phyloP scores from a whole-genome alignment of 2,329 filamentous ascomycete genomes.

The Teratosphaeria viscida region DNA sequence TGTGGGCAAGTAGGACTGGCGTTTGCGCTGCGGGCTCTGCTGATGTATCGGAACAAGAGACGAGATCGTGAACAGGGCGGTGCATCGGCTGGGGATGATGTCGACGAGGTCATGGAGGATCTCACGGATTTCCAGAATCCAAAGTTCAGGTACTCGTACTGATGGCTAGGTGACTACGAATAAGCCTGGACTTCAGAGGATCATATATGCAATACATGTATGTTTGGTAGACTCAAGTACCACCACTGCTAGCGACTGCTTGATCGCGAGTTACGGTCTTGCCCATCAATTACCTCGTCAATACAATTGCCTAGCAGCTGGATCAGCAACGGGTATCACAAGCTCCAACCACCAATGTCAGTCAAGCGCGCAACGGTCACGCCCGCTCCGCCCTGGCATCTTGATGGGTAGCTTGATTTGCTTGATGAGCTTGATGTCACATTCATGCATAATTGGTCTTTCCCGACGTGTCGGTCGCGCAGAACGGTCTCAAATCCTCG shows the following conservation, averaged over 20 bases:
- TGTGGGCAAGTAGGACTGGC: conserved; percentile 32
- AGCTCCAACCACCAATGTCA: too few relatives aligned
- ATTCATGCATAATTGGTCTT: not conserved
- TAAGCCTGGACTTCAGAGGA: not conserved
- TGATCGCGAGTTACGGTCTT: too few relatives aligned
- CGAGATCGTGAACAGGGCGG: conserved; percentile 19
- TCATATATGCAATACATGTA: too few relatives aligned
- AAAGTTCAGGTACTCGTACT: conserved; percentile 18
- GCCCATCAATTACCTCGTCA: too few relatives aligned
- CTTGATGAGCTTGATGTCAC: not conserved
- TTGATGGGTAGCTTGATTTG: not conserved
- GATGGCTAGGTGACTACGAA: not conserved
- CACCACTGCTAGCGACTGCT: too few relatives aligned
- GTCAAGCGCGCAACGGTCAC: too few relatives aligned
- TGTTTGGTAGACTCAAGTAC: too few relatives aligned
- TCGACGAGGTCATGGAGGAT: conserved; percentile 25
- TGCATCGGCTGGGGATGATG: conserved; percentile 4
- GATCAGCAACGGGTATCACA: too few relatives aligned
- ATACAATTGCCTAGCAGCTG: too few relatives aligned
- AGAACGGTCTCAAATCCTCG: not conserved
- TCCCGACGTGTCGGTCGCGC: not conserved
- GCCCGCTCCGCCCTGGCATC: not conserved
- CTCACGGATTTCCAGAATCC: conserved; percentile 31
- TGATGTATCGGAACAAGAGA: conserved; percentile 31
- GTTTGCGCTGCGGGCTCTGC: conserved; percentile 25